Base-by-base conservation (phyloP, 2,329 filamentous ascomycete genomes). In the Colletotrichum sojae region DNA sequence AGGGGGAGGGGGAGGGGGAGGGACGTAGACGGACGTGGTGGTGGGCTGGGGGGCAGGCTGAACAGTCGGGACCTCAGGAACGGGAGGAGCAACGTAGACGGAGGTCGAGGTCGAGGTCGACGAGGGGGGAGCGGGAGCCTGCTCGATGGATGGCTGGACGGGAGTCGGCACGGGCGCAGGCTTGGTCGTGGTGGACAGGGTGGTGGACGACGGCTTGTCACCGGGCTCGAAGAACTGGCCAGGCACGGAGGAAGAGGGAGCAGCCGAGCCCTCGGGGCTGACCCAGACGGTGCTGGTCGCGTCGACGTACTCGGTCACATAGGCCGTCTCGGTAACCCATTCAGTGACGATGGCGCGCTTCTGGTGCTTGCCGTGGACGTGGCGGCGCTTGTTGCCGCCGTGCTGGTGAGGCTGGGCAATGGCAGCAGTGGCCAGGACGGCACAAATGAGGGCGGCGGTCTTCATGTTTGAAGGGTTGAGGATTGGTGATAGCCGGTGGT, bases 391-490 rank as follows among this genome's bases (percentile, higher is more conserved):
- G 55, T 71, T 72, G 70, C 78, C 77, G 63, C 73, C 72, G 73
- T 81, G 79, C 73, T 76, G 79, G 71, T 82, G 83, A 67, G 87
- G 87, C 77, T 89, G 84, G 72, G 87, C 87, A 67, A 83, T 76
- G 73, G 82, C 85, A 62, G 79, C 72, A 48, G 83, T 80, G 72
- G 83, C 83, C 76, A 85, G 73, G 61, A 83, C 73, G 73, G 80
- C 81, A 78, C 81, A 75, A 73, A 81, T 73, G 69, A 84, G 65
- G 31, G 78, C 76, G 55, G 77, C 55, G 31, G 78, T 79, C 81
- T 84, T 86, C 84, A 86, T 86, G 36, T 63, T 67, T 45, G 55
- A 46, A 48, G 27, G 5, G 25, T 56, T 53, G 53, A 31, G 52
- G 27, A 10, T 36, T 48, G 53, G 31, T n/a, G 20, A 39, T 46